A percentile compares a stretch with the other conserved stretches of the same genome.
phyloP scores from a whole-genome alignment of 805 yeast species.

The Yarrowia sp. region DNA sequence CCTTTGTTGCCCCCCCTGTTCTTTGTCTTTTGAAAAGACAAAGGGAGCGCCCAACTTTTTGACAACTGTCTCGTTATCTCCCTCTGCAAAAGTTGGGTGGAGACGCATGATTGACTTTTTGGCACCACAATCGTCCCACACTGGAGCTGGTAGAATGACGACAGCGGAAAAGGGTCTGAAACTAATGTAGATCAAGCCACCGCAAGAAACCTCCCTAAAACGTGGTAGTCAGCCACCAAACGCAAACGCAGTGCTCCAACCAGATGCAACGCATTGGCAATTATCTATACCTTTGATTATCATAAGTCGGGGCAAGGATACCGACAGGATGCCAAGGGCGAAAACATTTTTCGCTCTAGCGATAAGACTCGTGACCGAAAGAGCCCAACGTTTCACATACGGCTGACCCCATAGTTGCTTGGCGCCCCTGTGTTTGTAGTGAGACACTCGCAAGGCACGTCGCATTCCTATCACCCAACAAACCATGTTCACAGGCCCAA shows the following conservation, averaged over 20 bases:
- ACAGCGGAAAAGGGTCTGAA: neutral
- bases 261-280: no score
- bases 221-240: neutral
- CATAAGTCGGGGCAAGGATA: no score
- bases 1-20: neutral
- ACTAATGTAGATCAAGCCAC: constrained; percentile 16
- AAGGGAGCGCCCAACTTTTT: constrained; percentile 6
- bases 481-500: neutral
- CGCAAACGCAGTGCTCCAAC: neutral
- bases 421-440: constrained; percentile 8
- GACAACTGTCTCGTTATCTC: neutral
- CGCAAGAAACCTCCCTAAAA: no score
- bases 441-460: neutral
- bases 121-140: constrained; percentile 12
- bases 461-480: neutral
- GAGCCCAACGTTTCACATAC: constrained; percentile 3
- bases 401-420: constrained; percentile 16
- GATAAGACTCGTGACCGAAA: neutral
- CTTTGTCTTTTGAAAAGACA: neutral
- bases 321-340: no score
- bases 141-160: neutral
- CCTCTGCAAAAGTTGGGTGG: neutral
- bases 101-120: constrained; percentile 17
- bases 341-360: neutral
- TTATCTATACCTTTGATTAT: no score